A percentile compares a stretch with the other conserved stretches of the same genome.
These are phyloP conservation scores for Euphorbia lathyris DNA, from an alignment of 345 rosid genomes.

Conservation along the genomic window DNA sequence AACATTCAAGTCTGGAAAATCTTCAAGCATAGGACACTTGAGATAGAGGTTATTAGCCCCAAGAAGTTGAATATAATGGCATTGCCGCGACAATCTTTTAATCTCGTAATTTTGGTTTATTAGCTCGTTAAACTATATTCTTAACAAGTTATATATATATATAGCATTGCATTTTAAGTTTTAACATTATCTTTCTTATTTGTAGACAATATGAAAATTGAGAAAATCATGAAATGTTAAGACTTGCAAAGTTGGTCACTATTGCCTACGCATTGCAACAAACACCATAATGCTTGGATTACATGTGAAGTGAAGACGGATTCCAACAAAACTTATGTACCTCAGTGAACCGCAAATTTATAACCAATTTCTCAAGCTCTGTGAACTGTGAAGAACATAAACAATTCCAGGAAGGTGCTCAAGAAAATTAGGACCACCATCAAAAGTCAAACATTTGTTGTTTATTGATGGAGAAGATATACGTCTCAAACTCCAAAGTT, in stretches of 20 bases:
- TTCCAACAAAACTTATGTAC: neutral
- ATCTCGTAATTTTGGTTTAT: neutral
- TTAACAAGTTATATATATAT: no score
- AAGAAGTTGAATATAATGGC: no score
- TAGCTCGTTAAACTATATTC: neutral
- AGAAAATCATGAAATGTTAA: no score
- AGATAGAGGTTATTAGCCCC: no score
- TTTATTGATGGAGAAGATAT: neutral
- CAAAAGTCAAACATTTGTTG: neutral
- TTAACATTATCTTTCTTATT: no score
- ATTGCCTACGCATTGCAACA: neutral
- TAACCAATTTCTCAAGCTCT: neutral
- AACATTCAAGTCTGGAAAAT: neutral
- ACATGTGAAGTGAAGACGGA: no score
- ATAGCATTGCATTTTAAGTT: no score
- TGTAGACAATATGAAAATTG: neutral
- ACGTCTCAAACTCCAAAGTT: neutral
- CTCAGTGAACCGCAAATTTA: neutral
- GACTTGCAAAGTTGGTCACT: no score
- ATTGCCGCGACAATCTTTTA: neutral
- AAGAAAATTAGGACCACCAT: no score
- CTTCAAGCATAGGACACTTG: neutral
- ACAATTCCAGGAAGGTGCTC: neutral
- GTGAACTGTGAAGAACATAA: neutral
- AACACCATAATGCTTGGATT: neutral